phyloP scores from a whole-genome alignment of 495 filamentous ascomycete genomes.

The Parmelia sp. region DNA sequence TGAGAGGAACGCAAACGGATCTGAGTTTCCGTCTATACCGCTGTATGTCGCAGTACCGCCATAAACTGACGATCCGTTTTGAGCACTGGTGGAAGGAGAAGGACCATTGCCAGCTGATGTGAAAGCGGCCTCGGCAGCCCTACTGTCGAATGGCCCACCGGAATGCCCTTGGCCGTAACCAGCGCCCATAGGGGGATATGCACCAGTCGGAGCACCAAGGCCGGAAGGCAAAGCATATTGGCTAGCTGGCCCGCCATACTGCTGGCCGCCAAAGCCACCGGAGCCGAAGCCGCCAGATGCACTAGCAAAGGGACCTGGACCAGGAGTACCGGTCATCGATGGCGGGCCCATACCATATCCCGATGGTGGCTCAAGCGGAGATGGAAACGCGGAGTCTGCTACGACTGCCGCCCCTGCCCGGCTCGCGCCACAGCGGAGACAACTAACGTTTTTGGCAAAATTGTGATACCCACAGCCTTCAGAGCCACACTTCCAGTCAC shows the following conservation, averaged over 20 bases:
- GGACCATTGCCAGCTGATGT: conserved; percentile 73
- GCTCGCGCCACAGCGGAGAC: conserved; percentile 90
- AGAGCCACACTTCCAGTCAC: conserved; percentile 97
- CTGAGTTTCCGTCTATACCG: conserved; percentile 56
- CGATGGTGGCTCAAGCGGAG: conserved; percentile 79
- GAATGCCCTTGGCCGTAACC: conserved; percentile 68
- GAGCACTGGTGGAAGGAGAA: conserved; percentile 43
- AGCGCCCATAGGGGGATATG: conserved; percentile 76
- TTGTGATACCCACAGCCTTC: conserved; percentile 99
- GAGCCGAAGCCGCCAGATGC: conserved; percentile 64
- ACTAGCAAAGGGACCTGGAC: conserved; percentile 72
- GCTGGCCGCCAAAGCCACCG: conserved; percentile 67
- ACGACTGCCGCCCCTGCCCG: conserved; percentile 89
- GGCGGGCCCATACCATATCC: conserved; percentile 69
- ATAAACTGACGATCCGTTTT: conserved; percentile 46
- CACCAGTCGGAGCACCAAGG: conserved; percentile 65
- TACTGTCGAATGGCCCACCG: conserved; percentile 85
- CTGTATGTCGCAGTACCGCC: conserved; percentile 44
- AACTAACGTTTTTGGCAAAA: conserved; percentile 98
- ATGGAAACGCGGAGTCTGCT: conserved; percentile 86
- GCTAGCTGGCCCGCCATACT: conserved; percentile 81
- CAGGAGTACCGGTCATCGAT: conserved; percentile 79
- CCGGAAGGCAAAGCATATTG: conserved; percentile 89
- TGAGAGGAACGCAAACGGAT: conserved; percentile 88
- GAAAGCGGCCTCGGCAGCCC: conserved; percentile 86